Conservation (phyloP, 331 rosid genomes). For the Pyrus hybrid region DNA sequence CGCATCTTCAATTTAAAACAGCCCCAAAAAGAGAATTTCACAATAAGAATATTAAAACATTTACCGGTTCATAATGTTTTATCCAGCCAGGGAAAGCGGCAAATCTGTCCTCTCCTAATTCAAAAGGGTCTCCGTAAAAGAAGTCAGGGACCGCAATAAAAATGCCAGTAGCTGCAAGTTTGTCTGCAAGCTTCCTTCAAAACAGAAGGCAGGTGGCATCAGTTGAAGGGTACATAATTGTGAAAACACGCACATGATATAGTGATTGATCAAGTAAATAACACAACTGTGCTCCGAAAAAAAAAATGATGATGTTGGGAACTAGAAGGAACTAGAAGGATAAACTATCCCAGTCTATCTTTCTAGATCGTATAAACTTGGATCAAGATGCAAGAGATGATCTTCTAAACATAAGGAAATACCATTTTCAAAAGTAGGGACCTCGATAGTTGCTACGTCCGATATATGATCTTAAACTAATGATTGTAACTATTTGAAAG, state of each 20-base stretch:
- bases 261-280: neutral
- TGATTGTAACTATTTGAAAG: neutral
- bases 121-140: slow-evolving; percentile 17
- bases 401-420: neutral
- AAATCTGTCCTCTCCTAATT: neutral
- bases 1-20: neutral
- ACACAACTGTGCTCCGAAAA: too few species aligned
- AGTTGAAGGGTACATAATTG: neutral
- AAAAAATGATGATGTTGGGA: neutral
- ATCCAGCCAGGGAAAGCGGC: slow-evolving; percentile 6
- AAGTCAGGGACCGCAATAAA: slow-evolving; percentile 22
- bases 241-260: neutral
- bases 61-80: neutral
- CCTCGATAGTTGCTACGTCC: neutral
- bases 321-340: neutral
- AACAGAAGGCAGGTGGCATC: neutral
- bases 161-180: slow-evolving; percentile 21
- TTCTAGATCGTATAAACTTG: neutral
- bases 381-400: neutral
- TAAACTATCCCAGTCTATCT: neutral
- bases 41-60: neutral
- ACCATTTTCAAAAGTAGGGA: neutral
- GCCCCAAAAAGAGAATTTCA: neutral
- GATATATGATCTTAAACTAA: neutral
- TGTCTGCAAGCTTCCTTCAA: slow-evolving; percentile 25